Evolutionary conservation across 2,329 filamentous ascomycete species (phyloP).

Genomic region (Furcasterigmium furcatum): DNA sequence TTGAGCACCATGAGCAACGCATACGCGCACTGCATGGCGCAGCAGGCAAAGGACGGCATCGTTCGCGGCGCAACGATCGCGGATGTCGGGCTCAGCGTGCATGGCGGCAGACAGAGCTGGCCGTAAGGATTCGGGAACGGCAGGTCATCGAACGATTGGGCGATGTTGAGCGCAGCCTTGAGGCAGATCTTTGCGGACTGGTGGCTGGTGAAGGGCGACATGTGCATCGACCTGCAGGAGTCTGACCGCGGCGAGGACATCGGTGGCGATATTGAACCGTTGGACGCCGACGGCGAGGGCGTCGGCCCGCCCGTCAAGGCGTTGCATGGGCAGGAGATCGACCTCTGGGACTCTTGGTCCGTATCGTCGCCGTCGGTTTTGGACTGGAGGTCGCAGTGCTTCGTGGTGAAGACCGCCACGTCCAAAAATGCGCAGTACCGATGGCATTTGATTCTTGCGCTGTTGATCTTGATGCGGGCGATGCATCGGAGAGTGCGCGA

Average conservation of each 20-base stretch:
- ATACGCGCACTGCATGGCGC: slow-evolving; percentile 43
- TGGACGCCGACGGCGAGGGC: slow-evolving; percentile 21
- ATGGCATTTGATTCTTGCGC: slow-evolving; percentile 48
- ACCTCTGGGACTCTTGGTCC: slow-evolving; percentile 23
- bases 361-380: slow-evolving; percentile 17
- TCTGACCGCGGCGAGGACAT: background rate
- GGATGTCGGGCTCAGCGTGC: slow-evolving; percentile 30
- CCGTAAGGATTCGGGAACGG: slow-evolving; percentile 41
- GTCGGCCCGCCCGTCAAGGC: slow-evolving; percentile 16
- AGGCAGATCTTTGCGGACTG: slow-evolving; percentile 46
- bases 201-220: slow-evolving; percentile 41
- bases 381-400: slow-evolving; percentile 44
- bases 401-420: slow-evolving; percentile 42
- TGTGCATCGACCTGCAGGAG: background rate
- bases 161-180: slow-evolving; percentile 44
- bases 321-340: slow-evolving; percentile 31
- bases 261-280: slow-evolving; percentile 17
- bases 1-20: slow-evolving; percentile 38
- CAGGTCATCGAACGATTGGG: slow-evolving; percentile 38
- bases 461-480: slow-evolving; percentile 47
- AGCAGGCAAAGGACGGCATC: slow-evolving; percentile 41
- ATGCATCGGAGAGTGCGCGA: slow-evolving; percentile 41
- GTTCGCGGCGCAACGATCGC: slow-evolving; percentile 36
- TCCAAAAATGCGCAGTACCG: slow-evolving; percentile 49
- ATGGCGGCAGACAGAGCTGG: slow-evolving; percentile 25